These are phyloP conservation scores for Dactylellina parvicollis DNA, from an alignment of 2,329 filamentous ascomycete species.

Conservation along the genomic window DNA sequence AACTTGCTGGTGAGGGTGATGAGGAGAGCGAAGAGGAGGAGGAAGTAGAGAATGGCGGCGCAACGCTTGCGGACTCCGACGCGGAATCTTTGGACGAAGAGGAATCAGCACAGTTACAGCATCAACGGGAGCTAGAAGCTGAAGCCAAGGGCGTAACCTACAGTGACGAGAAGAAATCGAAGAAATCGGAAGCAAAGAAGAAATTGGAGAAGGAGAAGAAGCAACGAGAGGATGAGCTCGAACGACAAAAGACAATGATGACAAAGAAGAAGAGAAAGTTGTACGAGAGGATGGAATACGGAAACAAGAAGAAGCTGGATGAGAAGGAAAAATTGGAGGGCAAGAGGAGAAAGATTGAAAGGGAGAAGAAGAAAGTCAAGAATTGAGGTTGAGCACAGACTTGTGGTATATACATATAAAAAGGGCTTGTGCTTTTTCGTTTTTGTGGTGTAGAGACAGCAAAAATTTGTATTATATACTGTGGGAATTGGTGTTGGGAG, in stretches of 20 bases:
- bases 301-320: constrained; percentile 88
- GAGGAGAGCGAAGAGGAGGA: constrained; percentile 63
- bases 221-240: constrained; percentile 81
- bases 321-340: constrained; percentile 86
- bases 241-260: constrained; percentile 97
- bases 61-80: constrained; percentile 63
- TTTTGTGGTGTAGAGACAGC: neutral
- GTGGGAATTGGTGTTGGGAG: constrained; percentile 48
- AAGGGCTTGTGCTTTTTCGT: neutral
- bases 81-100: constrained; percentile 62
- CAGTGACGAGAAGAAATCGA: constrained; percentile 67
- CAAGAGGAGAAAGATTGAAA: constrained; percentile 93
- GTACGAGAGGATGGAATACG: constrained; percentile 96
- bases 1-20: constrained; percentile 65
- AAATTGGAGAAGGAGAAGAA: constrained; percentile 70
- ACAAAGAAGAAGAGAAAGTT: constrained; percentile 97
- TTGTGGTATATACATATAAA: neutral
- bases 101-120: constrained; percentile 69
- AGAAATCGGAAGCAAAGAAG: constrained; percentile 74
- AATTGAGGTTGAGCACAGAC: constrained; percentile 7
- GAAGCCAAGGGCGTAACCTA: constrained; percentile 77
- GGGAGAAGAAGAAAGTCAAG: constrained; percentile 54
- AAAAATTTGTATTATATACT: constrained; percentile 43
- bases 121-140: constrained; percentile 91
- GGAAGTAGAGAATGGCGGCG: constrained; percentile 55